Evolutionary conservation across 306 rosid species (phyloP), one percentile per base, ranked within the genome.

Genomic region (Vachellia collinsii): DNA sequence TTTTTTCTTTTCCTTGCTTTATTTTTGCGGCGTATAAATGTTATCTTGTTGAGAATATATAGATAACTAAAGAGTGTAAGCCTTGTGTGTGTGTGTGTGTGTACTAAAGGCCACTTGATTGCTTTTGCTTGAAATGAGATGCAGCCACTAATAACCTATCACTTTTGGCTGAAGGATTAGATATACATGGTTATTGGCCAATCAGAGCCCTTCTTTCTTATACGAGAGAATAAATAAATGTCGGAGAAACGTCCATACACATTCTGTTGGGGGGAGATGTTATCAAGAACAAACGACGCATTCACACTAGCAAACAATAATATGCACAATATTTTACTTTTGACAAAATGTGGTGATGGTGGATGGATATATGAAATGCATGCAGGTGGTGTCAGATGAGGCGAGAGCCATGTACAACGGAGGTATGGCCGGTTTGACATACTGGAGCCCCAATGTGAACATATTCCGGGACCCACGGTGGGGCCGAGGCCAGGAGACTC

Each of bases 361-460:
- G 1, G 34, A 29, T 29, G 34, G 34, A 29, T 29, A 29, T 29
- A 29, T 29, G 34, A 29, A 29, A 29, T 29, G 8, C 1, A 5
- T 47, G 46, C 70, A 93, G 97, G 95, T 93, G 58, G 99, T 93
- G 79, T 94, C 97, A 0, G 97, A 94, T 70, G 97, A 94, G 83
- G 99, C 97, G 41, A 89, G 99, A 72, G 99, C 99, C 5, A 94
- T 94, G 97, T 94, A 91, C 88, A 93, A 94, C 5, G 99, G 94
- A 50, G 99, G 97, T 11, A 50, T 16, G 5, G 97, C 97, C 4
- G 97, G 99, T 1, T 85, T 94, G 76, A 94, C 99, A 0, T 93
- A 81, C 66, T 94, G 99, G 97, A 94, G 99, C 81, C 99, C 97
- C 0, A 94, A 94, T 16, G 99, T 94, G 81, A 93, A 94, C 89